phyloP scores from a whole-genome alignment of 371 early-diverging fungal species.

The Mucor mucedo region DNA sequence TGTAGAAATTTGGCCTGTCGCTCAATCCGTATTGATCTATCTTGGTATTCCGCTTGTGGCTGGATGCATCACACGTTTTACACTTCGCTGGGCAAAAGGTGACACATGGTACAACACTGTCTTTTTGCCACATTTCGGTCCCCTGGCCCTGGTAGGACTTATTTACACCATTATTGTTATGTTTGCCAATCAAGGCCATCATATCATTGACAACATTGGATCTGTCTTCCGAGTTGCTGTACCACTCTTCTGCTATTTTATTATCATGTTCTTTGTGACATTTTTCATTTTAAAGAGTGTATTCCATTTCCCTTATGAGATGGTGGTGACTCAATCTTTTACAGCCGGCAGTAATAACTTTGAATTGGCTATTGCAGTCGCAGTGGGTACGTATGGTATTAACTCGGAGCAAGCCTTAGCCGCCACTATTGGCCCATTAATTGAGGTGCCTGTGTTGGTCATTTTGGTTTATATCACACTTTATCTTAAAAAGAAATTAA shows the following conservation, averaged over 20 bases:
- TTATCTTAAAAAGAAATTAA: constrained; percentile 29
- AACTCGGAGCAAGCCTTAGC: constrained; percentile 70
- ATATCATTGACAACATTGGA: constrained; percentile 68
- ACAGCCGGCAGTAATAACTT: constrained; percentile 80
- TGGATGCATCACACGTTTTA: constrained; percentile 62
- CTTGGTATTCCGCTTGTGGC: constrained; percentile 74
- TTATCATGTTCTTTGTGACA: constrained; percentile 60
- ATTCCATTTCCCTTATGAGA: constrained; percentile 44
- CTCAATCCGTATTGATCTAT: constrained; percentile 67
- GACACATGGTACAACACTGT: constrained; percentile 59
- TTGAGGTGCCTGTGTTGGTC: constrained; percentile 72
- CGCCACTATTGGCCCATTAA: constrained; percentile 75
- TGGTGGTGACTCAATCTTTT: constrained; percentile 68
- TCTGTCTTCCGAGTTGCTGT: constrained; percentile 70
- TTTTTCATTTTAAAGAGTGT: constrained; percentile 42
- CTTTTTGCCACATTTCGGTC: constrained; percentile 62
- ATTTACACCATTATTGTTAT: constrained; percentile 75
- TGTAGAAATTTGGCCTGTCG: constrained; percentile 63
- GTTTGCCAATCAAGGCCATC: constrained; percentile 77
- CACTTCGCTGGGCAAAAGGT: constrained; percentile 38
- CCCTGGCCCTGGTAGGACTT: constrained; percentile 64
- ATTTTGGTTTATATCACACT: constrained; percentile 34
- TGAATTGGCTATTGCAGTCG: constrained; percentile 80
- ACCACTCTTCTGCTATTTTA: constrained; percentile 71
- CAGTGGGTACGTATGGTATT: constrained; percentile 71